Conservation (phyloP, 2,329 filamentous ascomycete genomes). For the Trichoderma citrinoviride region DNA sequence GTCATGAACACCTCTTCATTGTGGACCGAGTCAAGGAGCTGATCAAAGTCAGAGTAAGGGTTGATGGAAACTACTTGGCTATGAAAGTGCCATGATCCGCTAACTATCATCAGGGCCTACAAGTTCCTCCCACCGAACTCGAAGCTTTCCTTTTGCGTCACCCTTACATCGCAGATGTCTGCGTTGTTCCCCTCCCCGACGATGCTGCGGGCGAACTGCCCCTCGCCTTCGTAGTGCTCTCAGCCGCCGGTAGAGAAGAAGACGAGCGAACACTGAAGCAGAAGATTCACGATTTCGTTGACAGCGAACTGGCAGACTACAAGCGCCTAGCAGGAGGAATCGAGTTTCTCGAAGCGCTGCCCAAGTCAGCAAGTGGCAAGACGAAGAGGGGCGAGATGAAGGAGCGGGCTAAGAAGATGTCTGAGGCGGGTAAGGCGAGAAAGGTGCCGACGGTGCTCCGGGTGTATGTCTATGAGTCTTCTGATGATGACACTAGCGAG, state of each 20-base stretch:
- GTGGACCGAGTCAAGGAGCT: conserved; percentile 36
- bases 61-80: neutral
- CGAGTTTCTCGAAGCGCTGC: conserved; percentile 54
- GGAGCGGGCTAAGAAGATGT: conserved; percentile 32
- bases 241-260: conserved; percentile 37
- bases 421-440: conserved; percentile 18
- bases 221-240: conserved; percentile 54
- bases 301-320: conserved; percentile 36
- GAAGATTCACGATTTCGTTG: conserved; percentile 48
- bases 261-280: conserved; percentile 54
- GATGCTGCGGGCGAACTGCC: conserved; percentile 55
- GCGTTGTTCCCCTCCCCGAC: conserved; percentile 63
- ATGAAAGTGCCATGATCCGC: too few relatives aligned
- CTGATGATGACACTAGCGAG: conserved; percentile 18
- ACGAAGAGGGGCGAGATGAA: conserved; percentile 51
- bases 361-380: conserved; percentile 61
- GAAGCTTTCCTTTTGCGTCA: conserved; percentile 67
- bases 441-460: neutral
- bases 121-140: conserved; percentile 71
- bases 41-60: conserved; percentile 55
- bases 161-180: conserved; percentile 62
- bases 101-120: conserved; percentile 52
- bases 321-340: conserved; percentile 52
- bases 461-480: conserved; percentile 21
- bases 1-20: conserved; percentile 28